Evolutionary conservation across 768 basidiomycete species (phyloP).

Genomic region (Dacryopinax spathularia): DNA sequence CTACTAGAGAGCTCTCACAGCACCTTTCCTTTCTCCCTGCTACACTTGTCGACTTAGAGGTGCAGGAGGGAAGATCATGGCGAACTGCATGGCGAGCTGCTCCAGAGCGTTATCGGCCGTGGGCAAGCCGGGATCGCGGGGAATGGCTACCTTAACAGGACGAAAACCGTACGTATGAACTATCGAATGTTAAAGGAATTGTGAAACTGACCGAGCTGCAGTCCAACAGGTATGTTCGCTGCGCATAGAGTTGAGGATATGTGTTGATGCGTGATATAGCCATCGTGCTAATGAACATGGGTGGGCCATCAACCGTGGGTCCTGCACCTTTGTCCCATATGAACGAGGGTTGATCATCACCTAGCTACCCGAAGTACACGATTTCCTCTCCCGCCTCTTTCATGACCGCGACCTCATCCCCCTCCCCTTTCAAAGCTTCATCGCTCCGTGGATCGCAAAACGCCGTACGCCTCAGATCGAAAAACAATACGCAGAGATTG

Average conservation of each 20-base stretch:
- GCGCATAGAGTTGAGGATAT: neutral
- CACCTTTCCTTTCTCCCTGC: too few species aligned
- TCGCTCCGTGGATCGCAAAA: conserved; percentile 79
- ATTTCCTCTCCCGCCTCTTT: conserved; percentile 86
- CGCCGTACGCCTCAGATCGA: conserved; percentile 87
- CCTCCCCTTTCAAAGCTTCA: conserved; percentile 73
- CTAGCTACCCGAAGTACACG: conserved; percentile 81
- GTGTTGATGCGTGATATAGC: conserved; percentile 28
- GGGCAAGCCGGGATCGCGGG: neutral
- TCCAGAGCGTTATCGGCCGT: neutral
- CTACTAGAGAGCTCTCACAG: too few species aligned
- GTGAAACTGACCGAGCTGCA: neutral
- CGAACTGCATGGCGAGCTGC: neutral
- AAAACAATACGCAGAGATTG: conserved; percentile 85
- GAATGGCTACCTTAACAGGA: neutral
- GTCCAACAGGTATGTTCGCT: neutral
- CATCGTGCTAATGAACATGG: conserved; percentile 98
- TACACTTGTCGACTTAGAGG: too few species aligned
- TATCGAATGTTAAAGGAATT: neutral
- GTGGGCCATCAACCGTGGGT: conserved; percentile 81
- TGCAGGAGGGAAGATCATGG: too few species aligned
- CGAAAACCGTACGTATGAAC: neutral
- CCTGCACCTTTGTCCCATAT: neutral
- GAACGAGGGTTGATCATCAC: neutral
- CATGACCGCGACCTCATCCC: conserved; percentile 88